A percentile compares a stretch with the other conserved stretches of the same genome.
Evolutionary conservation across 129 eudicot genomes (phyloP).

Genomic region (Apium graveolens): DNA sequence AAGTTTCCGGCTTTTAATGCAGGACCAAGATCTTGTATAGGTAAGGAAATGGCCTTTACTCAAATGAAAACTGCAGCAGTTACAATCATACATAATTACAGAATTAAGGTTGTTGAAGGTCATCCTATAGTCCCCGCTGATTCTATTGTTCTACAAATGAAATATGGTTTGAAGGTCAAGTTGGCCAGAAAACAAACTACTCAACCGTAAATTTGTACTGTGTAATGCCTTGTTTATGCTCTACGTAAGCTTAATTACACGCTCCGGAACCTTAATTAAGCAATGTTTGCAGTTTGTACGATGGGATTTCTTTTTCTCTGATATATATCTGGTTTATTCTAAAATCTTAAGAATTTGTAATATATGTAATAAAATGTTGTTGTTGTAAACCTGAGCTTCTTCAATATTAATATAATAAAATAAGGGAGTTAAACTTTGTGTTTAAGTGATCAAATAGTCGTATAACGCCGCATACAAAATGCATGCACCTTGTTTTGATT

Average conservation of each 20-base stretch:
- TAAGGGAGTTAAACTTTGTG: too few relatives aligned
- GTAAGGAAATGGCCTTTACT: constrained; percentile 42
- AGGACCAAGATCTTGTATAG: constrained; percentile 51
- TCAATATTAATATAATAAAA: too few relatives aligned
- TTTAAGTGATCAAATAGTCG: too few relatives aligned
- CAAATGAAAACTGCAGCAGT: constrained; percentile 41
- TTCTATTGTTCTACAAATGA: constrained; percentile 18
- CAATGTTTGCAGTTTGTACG: too few relatives aligned
- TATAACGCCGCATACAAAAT: too few relatives aligned
- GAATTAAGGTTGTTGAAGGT: constrained; percentile 30
- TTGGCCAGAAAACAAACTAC: constrained; percentile 4
- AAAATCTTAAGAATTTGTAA: too few relatives aligned
- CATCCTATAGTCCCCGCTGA: constrained; percentile 23
- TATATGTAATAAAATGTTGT: too few relatives aligned
- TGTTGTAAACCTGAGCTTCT: too few relatives aligned
- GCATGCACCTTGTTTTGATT: too few relatives aligned
- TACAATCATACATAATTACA: constrained; percentile 21
- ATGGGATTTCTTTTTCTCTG: too few relatives aligned
- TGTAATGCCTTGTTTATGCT: too few relatives aligned
- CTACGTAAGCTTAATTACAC: background rate
- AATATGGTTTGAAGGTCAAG: constrained; percentile 42
- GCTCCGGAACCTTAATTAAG: background rate
- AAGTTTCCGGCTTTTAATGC: constrained; percentile 15
- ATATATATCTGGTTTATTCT: too few relatives aligned
- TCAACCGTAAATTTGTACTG: background rate